Evolutionary conservation across 805 yeast genomes (phyloP), one percentile per base, ranked within the genome.

Genomic region (Suhomyces emberorum): DNA sequence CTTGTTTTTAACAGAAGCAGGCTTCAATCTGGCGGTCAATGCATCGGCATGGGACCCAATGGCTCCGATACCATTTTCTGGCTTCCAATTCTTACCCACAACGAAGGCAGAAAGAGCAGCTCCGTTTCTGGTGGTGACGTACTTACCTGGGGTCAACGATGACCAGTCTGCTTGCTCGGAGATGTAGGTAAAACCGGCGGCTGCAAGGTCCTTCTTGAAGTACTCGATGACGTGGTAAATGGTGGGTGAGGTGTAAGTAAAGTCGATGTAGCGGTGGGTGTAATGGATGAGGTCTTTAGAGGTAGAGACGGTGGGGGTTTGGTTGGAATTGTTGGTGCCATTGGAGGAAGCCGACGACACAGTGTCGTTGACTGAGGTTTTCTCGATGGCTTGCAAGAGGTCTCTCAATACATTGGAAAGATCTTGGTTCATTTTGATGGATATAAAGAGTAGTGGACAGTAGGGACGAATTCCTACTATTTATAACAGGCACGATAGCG

Each of bases 11-110:
- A 66, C 66, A 11, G 91, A 81, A 34, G 70, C 65, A 1, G 96
- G 95, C 63, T 87, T 87, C 54, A 87, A 68, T 41, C 74, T 70
- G 4, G 74, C 76, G 10, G 87, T 72, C 43, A 85, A 64, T 0
- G 91, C 74, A 60, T 87, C 95, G 31, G 81, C 74, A 59, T 85
- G 95, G n/a, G 80, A 63, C 3, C 86, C 93, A 45, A 82, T 72
- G 32, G 77, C 70, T 32, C 87, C 93, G 1, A 80, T 78, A 38
- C 88, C 87, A 28, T 70, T 63, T 23, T 73, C 73, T 2, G 84
- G 79, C 3, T 62, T 63, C 83, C 89, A 87, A 27, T 76, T 59
- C 28, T 65, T 53, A 31, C 95, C 95, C 17, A 85, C 65, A 8
- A 72, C 72, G 47, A 86, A 85, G 1, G 95, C 93, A 16, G 76